Evolutionary conservation across 306 rosid genomes (phyloP).

Genomic region (Sicyos edulis): DNA sequence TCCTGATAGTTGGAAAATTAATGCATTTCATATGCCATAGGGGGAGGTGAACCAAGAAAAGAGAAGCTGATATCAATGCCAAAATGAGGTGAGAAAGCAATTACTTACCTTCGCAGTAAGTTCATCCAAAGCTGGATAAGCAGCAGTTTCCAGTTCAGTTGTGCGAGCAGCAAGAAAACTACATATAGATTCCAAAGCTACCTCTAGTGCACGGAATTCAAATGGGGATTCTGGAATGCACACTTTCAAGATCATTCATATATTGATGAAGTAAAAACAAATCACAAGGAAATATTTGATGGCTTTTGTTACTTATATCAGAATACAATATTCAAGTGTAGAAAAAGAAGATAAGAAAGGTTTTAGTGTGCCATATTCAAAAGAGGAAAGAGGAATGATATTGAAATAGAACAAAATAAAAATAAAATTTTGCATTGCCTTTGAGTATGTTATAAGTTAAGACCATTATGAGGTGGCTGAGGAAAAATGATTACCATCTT

Average conservation of each 20-base stretch:
- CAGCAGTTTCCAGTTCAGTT: constrained; percentile 76
- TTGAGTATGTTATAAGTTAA: too few relatives aligned
- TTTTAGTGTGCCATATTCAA: neutral
- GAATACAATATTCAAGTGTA: neutral
- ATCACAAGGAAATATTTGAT: neutral
- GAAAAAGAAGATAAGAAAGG: neutral
- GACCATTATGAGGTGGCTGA: too few relatives aligned
- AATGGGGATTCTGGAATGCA: constrained; percentile 77
- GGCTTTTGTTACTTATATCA: neutral
- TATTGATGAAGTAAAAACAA: constrained; percentile 15
- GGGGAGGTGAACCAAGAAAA: neutral
- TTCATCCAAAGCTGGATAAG: constrained; percentile 93
- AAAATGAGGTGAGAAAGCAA: constrained; percentile 23
- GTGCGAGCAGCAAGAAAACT: constrained; percentile 96
- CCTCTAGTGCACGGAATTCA: constrained; percentile 91
- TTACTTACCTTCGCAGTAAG: constrained; percentile 74
- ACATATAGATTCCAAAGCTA: constrained; percentile 92
- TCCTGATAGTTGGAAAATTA: neutral
- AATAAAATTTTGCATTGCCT: neutral
- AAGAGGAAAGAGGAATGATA: constrained; percentile 20
- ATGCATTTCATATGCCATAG: neutral
- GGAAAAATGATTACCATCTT: constrained; percentile 65
- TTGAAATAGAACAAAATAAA: constrained; percentile 1
- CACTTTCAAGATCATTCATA: constrained; percentile 34
- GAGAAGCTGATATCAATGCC: constrained; percentile 1